A percentile compares a stretch with the other conserved stretches of the same genome.
Evolutionary conservation across 169 alveolate species (phyloP).

Genomic region (Cryptosporidium andersoni): DNA sequence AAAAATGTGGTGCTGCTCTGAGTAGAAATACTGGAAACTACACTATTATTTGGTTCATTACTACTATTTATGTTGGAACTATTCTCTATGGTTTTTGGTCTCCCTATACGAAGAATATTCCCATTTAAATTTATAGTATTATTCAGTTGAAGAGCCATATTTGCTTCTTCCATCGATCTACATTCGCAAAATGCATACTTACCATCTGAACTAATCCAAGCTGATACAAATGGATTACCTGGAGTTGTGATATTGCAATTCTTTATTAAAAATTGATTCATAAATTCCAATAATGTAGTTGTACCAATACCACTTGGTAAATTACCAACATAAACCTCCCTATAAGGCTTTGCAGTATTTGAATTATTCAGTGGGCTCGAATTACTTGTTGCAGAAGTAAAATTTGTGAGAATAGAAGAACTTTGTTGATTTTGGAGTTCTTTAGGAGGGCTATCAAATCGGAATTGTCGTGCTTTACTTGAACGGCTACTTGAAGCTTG

Average conservation of each 20-base stretch:
- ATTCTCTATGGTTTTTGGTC: conserved; percentile 35
- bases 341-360: conserved; percentile 72
- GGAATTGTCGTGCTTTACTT: too few relatives aligned
- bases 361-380: not conserved
- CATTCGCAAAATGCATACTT: conserved; percentile 94
- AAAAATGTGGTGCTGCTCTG: not conserved
- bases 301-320: conserved; percentile 83
- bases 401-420: not conserved
- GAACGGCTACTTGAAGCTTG: too few relatives aligned
- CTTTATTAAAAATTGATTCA: conserved; percentile 81
- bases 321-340: conserved; percentile 86
- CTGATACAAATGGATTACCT: conserved; percentile 87
- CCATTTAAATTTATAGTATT: conserved; percentile 66
- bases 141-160: conserved; percentile 75
- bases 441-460: too few relatives aligned
- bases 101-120: conserved; percentile 47
- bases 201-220: conserved; percentile 94
- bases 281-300: conserved; percentile 80
- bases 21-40: conserved; percentile 5
- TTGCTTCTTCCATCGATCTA: conserved; percentile 94
- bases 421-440: too few relatives aligned
- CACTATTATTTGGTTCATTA: conserved; percentile 5
- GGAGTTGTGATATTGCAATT: not conserved
- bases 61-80: not conserved
- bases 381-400: not conserved